Evolutionary conservation across 257 asterid genomes (phyloP).

Genomic region (Rauvolfia tetraphylla): DNA sequence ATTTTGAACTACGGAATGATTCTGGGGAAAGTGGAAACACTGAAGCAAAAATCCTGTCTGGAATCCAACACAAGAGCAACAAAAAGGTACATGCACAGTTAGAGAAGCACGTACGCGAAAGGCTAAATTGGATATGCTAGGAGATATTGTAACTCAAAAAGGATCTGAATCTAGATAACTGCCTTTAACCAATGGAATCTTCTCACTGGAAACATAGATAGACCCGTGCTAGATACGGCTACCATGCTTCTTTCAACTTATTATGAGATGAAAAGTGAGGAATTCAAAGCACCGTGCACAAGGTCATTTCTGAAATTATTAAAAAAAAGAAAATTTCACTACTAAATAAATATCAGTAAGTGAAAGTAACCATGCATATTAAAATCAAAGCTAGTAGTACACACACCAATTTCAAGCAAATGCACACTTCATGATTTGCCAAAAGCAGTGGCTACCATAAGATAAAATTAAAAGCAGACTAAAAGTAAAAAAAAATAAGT

Average conservation of each 20-base stretch:
- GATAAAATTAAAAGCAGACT: neutral
- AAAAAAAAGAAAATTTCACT: neutral
- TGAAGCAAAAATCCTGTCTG: neutral
- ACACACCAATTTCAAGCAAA: neutral
- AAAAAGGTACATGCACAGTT: neutral
- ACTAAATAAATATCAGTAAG: neutral
- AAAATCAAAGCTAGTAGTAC: neutral
- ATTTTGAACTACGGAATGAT: neutral
- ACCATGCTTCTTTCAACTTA: slow-evolving; percentile 1
- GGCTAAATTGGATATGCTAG: neutral
- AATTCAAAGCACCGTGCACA: neutral
- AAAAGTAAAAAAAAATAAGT: neutral
- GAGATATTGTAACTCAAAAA: neutral
- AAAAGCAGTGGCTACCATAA: neutral
- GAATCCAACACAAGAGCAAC: neutral
- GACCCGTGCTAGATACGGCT: neutral
- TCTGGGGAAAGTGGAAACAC: neutral
- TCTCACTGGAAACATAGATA: neutral
- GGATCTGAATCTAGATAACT: neutral
- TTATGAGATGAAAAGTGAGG: neutral
- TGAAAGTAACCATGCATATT: too few relatives aligned
- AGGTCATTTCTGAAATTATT: neutral
- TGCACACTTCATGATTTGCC: neutral
- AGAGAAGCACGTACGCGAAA: neutral
- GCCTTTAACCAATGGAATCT: neutral